Evolutionary conservation across 192 early-diverging fungal genomes (phyloP), one percentile per base, ranked within the genome.

Genomic region (Entophlyctis luteolus): DNA sequence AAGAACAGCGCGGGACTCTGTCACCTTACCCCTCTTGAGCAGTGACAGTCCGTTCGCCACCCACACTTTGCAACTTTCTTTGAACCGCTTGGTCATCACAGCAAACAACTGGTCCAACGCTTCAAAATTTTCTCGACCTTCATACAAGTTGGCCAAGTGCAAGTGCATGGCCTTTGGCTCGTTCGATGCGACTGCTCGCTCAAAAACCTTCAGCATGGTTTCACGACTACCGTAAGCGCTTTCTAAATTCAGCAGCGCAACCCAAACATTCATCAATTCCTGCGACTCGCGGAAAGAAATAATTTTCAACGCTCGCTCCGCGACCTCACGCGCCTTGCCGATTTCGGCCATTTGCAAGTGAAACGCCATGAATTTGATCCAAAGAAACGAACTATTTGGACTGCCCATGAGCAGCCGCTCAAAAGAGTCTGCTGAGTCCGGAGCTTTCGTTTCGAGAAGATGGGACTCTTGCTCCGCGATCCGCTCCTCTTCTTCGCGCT

Each of bases 291-390:
- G 74, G 77, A 87, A 93, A 59, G 78, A 83, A 62, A 99, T 98
- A 22, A 87, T 89, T 76, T 91, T 94, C 57, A 99, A 78, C 18
- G 97, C 97, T 36, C 93, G 88, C 72, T 97, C 94, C 54, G 89
- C 97, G 55, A 98, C 88, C 45, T 86, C 86, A 42, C 97, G 90
- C 12, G 97, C 95, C 68, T 94, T 95, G 33, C 81, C 86, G 33
- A 97, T 86, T 77, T 99, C 95, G 0, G 93, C 91, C 59, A 96
- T 79, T 54, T 94, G 88, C 2, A 99, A 79, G 67, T 98, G 93
- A 84, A 91, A 94, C n/a, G 95, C 94, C 95, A 99, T 99, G 73
- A 93, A 99, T 77, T 99, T 94, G 72, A 99, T 93, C 97, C 97
- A 99, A 52, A 99, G 63, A 81, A 88, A 96, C 20, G 97, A 99